Conservation (phyloP, 169 alveolate species). For the Plasmodium fragile region DNA sequence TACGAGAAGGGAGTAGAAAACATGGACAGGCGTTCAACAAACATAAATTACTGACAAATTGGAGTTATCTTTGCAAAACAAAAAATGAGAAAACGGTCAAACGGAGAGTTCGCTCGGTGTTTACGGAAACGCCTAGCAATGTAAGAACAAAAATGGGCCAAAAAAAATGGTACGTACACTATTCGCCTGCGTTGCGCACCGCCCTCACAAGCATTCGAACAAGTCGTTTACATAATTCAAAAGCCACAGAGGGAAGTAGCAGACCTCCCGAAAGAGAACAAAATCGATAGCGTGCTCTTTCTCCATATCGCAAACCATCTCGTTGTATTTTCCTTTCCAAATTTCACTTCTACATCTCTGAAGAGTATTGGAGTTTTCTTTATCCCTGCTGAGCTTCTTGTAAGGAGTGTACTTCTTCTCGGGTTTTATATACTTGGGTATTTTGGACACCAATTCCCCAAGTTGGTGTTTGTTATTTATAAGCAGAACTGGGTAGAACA, state of each 20-base stretch:
- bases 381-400: constrained; percentile 56
- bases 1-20: neutral
- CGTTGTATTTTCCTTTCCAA: constrained; percentile 45
- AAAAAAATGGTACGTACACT: neutral
- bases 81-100: neutral
- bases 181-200: neutral
- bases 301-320: constrained; percentile 25
- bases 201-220: constrained; percentile 54
- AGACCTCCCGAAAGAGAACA: constrained; percentile 20
- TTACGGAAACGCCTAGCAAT: neutral
- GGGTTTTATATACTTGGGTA: constrained; percentile 74
- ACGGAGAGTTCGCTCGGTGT: neutral
- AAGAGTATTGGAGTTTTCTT: constrained; percentile 51
- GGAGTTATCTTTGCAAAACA: neutral
- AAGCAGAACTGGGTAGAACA: constrained; percentile 33
- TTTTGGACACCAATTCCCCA: constrained; percentile 65
- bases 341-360: constrained; percentile 66
- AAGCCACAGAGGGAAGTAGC: constrained; percentile 73
- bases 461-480: constrained; percentile 52
- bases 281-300: constrained; percentile 44
- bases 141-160: neutral
- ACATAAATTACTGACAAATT: neutral
- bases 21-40: neutral
- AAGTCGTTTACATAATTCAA: constrained; percentile 65
- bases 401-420: constrained; percentile 70